Conservation (phyloP, 169 alveolate species). For the Amoebophrya sp. region DNA sequence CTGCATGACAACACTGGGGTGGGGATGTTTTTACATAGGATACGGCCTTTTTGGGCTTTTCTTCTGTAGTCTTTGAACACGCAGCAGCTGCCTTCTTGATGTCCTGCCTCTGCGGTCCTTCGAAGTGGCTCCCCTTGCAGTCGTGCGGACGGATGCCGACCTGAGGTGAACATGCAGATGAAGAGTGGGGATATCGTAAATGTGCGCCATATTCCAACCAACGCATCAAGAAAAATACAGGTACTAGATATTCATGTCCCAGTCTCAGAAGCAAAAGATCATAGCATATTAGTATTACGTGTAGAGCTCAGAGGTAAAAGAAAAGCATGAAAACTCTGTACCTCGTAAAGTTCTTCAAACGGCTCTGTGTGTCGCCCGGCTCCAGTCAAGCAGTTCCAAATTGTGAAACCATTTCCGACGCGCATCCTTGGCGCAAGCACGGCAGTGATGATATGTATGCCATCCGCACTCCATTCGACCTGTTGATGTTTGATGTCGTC, state of each 20-base stretch:
- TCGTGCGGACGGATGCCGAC: conserved; percentile 8
- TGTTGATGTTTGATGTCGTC: too few species aligned
- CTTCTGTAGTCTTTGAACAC: not conserved
- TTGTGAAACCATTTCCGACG: not conserved
- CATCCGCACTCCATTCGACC: not conserved
- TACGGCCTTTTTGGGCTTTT: not conserved
- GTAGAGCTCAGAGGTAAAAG: too few species aligned
- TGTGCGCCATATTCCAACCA: too few species aligned
- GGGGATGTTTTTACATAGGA: too few species aligned
- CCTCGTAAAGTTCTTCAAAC: not conserved
- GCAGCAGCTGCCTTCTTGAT: conserved; percentile 3
- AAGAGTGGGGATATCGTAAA: too few species aligned
- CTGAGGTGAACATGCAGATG: too few species aligned
- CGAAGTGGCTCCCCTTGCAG: not conserved
- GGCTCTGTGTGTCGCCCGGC: not conserved
- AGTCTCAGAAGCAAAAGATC: too few species aligned
- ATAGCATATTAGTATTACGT: too few species aligned
- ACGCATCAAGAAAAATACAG: too few species aligned
- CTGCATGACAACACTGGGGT: too few species aligned
- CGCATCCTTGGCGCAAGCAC: not conserved
- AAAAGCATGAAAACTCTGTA: too few species aligned
- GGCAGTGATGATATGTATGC: not conserved
- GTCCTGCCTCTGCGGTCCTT: not conserved
- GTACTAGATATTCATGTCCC: too few species aligned
- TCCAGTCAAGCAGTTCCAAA: not conserved